Evolutionary conservation across 2,329 filamentous ascomycete species (phyloP).

Genomic region (Nectriaceae sp.): DNA sequence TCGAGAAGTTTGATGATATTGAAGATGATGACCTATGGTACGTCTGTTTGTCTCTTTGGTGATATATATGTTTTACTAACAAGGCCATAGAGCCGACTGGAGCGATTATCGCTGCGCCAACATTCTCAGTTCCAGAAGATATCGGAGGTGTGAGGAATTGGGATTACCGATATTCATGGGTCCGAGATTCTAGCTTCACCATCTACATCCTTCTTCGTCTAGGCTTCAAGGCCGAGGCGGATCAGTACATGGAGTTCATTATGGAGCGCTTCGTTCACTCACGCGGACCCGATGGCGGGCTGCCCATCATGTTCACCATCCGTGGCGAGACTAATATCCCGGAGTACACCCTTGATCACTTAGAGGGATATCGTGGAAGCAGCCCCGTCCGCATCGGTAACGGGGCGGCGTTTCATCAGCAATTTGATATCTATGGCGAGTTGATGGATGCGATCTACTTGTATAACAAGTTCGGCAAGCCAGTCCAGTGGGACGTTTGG

Average conservation of each 20-base stretch:
- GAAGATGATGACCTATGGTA: slow-evolving; percentile 70
- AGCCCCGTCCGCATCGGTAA: slow-evolving; percentile 76
- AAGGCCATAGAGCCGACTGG: slow-evolving; percentile 64
- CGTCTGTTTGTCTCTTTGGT: not conserved
- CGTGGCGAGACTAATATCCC: slow-evolving; percentile 74
- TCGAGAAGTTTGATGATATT: slow-evolving; percentile 71
- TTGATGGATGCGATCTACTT: slow-evolving; percentile 77
- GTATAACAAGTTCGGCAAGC: slow-evolving; percentile 79
- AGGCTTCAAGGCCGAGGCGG: slow-evolving; percentile 74
- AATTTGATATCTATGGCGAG: slow-evolving; percentile 80
- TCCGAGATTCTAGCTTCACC: slow-evolving; percentile 76
- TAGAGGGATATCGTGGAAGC: slow-evolving; percentile 73
- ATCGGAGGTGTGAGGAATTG: slow-evolving; percentile 68
- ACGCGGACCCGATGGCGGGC: slow-evolving; percentile 57
- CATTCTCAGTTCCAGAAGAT: slow-evolving; percentile 75
- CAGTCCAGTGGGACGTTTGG: slow-evolving; percentile 77
- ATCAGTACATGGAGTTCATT: slow-evolving; percentile 79
- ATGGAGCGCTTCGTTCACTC: slow-evolving; percentile 68
- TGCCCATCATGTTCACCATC: slow-evolving; percentile 84
- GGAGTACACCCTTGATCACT: slow-evolving; percentile 66
- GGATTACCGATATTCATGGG: slow-evolving; percentile 79
- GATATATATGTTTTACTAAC: slow-evolving; percentile 3
- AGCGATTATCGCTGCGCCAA: slow-evolving; percentile 75
- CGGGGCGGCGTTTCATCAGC: slow-evolving; percentile 73
- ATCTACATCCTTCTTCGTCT: slow-evolving; percentile 77